Conservation (phyloP, 208 protist species). For the Acanthamoeba sp. region DNA sequence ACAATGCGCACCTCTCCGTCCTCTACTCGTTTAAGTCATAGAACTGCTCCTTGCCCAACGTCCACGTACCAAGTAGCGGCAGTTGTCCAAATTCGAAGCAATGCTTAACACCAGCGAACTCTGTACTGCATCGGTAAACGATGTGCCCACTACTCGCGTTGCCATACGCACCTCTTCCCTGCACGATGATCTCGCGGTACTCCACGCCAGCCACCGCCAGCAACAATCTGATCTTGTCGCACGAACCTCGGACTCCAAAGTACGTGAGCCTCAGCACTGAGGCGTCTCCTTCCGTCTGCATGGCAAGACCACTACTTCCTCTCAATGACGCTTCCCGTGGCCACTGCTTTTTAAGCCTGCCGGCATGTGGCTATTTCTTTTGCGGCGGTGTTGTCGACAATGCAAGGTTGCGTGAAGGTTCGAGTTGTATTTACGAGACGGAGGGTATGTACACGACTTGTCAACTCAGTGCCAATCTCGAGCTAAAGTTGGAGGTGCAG, state of each 20-base stretch:
- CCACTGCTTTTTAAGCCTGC: no score
- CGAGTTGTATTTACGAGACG: neutral
- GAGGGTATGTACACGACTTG: neutral
- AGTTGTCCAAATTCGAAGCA: neutral
- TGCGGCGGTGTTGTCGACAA: neutral
- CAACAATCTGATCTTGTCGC: slow-evolving; percentile 13
- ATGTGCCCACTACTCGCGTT: no score
- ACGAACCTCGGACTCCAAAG: slow-evolving; percentile 16
- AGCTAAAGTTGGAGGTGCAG: neutral
- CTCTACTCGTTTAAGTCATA: slow-evolving; percentile 8
- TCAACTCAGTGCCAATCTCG: slow-evolving; percentile 1
- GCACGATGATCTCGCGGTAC: neutral
- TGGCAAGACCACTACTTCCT: no score
- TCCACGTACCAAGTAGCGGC: neutral
- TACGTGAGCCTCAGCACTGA: slow-evolving; percentile 13
- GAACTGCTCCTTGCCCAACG: no score
- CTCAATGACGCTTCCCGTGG: no score
- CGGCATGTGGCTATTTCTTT: no score
- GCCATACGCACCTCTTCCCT: neutral
- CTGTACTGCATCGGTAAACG: no score
- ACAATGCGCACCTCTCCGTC: slow-evolving; percentile 26
- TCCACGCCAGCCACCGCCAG: slow-evolving; percentile 1
- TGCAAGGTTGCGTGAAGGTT: neutral
- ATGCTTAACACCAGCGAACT: neutral
- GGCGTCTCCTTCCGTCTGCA: no score